Evolutionary conservation across 805 yeast species (phyloP).

Genomic region (Tetrapisispora iriomotensis): DNA sequence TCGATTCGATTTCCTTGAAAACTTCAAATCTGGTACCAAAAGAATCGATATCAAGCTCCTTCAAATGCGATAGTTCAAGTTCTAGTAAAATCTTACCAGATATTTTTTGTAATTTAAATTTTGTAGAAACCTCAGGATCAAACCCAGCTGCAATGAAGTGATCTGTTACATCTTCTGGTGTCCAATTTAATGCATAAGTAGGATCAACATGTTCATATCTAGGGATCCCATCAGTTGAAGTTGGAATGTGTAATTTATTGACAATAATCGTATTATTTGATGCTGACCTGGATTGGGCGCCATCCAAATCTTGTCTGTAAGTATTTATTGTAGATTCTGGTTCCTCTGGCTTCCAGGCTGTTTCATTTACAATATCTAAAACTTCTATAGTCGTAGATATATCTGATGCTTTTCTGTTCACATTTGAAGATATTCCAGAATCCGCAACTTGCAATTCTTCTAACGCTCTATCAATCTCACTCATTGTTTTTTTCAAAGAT

Average conservation of each 20-base stretch:
- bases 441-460: conserved; percentile 43
- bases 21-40: conserved; percentile 95
- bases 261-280: conserved; percentile 1
- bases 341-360: background rate
- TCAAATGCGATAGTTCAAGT: conserved; percentile 73
- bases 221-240: background rate
- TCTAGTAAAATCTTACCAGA: conserved; percentile 80
- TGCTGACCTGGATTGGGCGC: conserved; percentile 1
- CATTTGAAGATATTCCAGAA: background rate
- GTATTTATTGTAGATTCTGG: background rate
- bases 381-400: conserved; percentile 1
- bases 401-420: conserved; percentile 7
- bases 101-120: conserved; percentile 79
- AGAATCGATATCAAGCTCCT: conserved; percentile 83
- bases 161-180: conserved; percentile 74
- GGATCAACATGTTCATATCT: background rate
- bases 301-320: background rate
- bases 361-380: background rate
- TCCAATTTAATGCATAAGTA: conserved; percentile 52
- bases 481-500: conserved; percentile 46
- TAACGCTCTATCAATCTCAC: conserved; percentile 65
- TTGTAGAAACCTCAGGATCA: conserved; percentile 62
- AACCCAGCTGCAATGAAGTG: conserved; percentile 68
- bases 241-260: background rate
- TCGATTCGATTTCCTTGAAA: conserved; percentile 74